These are phyloP conservation scores for Elsinoe fawcettii DNA, from an alignment of 2,329 filamentous ascomycete genomes.

Conservation along the genomic window DNA sequence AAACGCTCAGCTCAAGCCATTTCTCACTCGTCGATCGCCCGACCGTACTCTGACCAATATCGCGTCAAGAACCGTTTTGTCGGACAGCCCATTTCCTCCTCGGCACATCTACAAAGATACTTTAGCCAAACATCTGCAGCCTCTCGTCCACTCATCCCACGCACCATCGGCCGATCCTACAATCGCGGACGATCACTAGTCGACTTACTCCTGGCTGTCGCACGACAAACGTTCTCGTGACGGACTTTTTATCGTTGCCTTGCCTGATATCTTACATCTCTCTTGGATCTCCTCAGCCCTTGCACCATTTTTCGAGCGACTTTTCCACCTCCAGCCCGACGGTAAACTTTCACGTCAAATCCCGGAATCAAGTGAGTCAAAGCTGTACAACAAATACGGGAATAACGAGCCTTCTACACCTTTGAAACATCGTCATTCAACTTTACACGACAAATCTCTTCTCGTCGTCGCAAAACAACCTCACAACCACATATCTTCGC, in stretches of 20 bases:
- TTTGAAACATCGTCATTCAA: background rate
- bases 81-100: background rate
- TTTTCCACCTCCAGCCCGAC: background rate
- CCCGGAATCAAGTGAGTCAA: conserved; percentile 4
- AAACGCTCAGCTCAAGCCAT: background rate
- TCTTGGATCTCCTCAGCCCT: background rate
- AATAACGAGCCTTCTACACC: background rate
- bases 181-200: conserved; percentile 8
- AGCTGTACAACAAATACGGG: conserved; percentile 6
- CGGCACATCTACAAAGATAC: conserved; percentile 11
- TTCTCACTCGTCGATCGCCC: background rate
- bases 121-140: background rate
- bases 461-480: background rate
- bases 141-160: conserved; percentile 12
- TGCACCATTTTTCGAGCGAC: background rate
- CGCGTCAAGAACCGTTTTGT: conserved; percentile 8
- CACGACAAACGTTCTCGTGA: conserved; percentile 10
- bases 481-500: background rate
- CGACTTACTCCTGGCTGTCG: conserved; percentile 10
- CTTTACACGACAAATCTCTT: conserved; percentile 3
- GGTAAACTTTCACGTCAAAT: background rate
- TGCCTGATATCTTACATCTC: background rate
- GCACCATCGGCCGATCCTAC: conserved; percentile 15
- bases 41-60: conserved; percentile 3
- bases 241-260: conserved; percentile 7